phyloP scores from a whole-genome alignment of 2,329 filamentous ascomycete genomes.

The Didymella arachidicola region DNA sequence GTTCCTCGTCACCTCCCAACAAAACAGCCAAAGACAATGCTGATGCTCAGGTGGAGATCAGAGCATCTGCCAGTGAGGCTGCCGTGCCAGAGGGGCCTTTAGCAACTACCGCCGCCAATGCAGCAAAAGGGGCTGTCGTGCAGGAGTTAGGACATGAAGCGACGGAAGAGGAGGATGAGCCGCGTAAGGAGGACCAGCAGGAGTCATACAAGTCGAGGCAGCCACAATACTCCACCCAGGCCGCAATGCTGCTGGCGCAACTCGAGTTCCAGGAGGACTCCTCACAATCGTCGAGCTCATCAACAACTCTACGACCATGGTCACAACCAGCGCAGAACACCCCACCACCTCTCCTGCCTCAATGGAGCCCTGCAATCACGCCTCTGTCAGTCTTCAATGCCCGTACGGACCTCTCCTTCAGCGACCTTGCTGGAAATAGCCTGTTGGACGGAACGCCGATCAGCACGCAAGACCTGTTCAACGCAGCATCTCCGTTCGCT shows the following conservation, averaged over 20 bases:
- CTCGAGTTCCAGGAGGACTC: slow-evolving; percentile 44
- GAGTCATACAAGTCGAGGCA: slow-evolving; percentile 23
- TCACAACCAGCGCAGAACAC: slow-evolving; percentile 29
- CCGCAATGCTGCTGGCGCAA: slow-evolving; percentile 46
- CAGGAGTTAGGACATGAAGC: background rate
- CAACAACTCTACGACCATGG: slow-evolving; percentile 26
- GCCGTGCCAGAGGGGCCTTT: background rate
- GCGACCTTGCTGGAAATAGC: slow-evolving; percentile 11
- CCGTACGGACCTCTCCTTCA: slow-evolving; percentile 17
- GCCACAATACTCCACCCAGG: slow-evolving; percentile 48
- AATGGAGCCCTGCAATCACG: slow-evolving; percentile 38
- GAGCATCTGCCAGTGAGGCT: background rate
- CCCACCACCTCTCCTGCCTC: slow-evolving; percentile 21
- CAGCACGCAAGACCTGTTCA: slow-evolving; percentile 57
- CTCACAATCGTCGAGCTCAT: slow-evolving; percentile 28
- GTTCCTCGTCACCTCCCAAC: slow-evolving; percentile 28
- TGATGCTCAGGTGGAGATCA: background rate
- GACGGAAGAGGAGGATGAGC: slow-evolving; percentile 6
- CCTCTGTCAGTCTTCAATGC: slow-evolving; percentile 41
- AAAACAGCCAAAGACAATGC: slow-evolving; percentile 2
- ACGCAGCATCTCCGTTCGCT: slow-evolving; percentile 51
- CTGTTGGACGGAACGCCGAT: slow-evolving; percentile 30
- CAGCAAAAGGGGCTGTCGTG: background rate
- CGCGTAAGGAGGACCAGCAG: slow-evolving; percentile 5
- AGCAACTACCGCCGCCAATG: background rate